Conservation (phyloP, 2,329 filamentous ascomycete genomes). For the Nigrograna mackinnonii region DNA sequence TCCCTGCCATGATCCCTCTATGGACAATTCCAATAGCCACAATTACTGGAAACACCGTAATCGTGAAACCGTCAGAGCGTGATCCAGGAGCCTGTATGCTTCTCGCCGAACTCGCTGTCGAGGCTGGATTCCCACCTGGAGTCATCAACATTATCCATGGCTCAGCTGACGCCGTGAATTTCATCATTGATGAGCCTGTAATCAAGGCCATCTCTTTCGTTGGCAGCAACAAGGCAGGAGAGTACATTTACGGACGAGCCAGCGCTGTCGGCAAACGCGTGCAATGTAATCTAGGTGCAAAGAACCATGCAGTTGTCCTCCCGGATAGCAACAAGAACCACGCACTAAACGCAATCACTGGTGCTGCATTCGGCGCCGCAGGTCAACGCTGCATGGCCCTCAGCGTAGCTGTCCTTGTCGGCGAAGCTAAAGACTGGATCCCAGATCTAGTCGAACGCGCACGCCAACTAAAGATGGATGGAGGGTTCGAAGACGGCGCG, state of each 20-base stretch:
- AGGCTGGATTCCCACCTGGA: conserved; percentile 80
- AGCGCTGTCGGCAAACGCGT: conserved; percentile 87
- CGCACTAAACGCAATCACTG: conserved; percentile 80
- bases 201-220: conserved; percentile 90
- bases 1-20: conserved; percentile 90
- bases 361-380: conserved; percentile 82
- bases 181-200: conserved; percentile 80
- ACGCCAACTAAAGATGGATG: conserved; percentile 73
- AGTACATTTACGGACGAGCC: conserved; percentile 80
- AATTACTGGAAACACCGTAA: conserved; percentile 79
- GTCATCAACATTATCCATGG: conserved; percentile 85
- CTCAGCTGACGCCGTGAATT: conserved; percentile 80
- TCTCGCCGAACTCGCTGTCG: conserved; percentile 75
- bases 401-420: conserved; percentile 80
- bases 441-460: conserved; percentile 76
- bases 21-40: conserved; percentile 88
- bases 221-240: conserved; percentile 83
- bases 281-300: conserved; percentile 84
- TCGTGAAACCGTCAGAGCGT: conserved; percentile 85
- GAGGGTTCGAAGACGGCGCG: conserved; percentile 80
- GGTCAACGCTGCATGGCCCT: conserved; percentile 88
- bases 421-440: conserved; percentile 83
- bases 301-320: conserved; percentile 84
- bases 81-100: conserved; percentile 87
- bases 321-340: conserved; percentile 92